These are phyloP conservation scores for Ilyonectria robusta DNA, from an alignment of 2,329 filamentous ascomycete genomes.

Conservation along the genomic window DNA sequence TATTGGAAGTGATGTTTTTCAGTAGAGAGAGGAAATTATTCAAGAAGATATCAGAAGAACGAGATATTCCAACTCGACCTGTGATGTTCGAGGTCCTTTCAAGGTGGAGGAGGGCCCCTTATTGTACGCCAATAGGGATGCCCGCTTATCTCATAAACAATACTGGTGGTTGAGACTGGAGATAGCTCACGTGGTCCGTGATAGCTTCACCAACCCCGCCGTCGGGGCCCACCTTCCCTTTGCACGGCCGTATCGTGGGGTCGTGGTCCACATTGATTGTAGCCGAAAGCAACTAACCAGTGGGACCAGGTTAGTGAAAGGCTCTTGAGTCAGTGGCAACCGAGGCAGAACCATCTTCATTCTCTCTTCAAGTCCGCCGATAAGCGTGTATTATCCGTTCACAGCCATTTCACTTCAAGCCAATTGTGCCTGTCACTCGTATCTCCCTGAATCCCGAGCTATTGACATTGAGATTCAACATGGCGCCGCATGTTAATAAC, in stretches of 20 bases:
- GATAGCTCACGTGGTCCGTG: background rate
- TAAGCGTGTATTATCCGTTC: background rate
- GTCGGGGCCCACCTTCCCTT: slow-evolving; percentile 26
- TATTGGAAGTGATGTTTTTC: background rate
- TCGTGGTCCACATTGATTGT: background rate
- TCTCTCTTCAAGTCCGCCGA: background rate
- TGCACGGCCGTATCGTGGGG: background rate
- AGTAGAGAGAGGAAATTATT: background rate
- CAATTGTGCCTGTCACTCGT: background rate
- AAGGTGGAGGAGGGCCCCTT: background rate
- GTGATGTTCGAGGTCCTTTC: too few species aligned
- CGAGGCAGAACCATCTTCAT: slow-evolving; percentile 2
- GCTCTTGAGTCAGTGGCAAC: background rate
- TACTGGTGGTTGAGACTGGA: background rate
- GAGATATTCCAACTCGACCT: background rate
- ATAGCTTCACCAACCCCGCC: background rate
- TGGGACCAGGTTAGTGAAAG: background rate
- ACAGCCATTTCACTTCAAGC: background rate
- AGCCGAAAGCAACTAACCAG: background rate
- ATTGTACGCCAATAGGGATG: slow-evolving; percentile 2
- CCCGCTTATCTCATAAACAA: slow-evolving; percentile 8
- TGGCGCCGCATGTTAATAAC: slow-evolving; percentile 4
- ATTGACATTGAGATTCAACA: background rate
- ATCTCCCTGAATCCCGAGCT: background rate
- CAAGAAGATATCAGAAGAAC: background rate